Conservation (phyloP, 768 basidiomycete species). For the Grammothele lineata region DNA sequence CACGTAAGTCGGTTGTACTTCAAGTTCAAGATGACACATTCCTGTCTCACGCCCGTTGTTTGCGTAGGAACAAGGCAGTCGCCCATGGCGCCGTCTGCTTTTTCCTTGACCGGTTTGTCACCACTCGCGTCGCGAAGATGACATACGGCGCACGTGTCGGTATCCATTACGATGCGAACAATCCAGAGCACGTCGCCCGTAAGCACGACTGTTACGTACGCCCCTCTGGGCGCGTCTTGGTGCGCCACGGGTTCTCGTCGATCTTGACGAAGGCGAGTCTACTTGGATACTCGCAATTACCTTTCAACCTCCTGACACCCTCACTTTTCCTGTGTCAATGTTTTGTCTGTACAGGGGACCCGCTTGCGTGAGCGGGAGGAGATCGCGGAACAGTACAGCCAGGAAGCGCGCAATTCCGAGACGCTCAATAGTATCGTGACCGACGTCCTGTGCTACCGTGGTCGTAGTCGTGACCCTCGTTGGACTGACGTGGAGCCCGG, state of each 20-base stretch:
- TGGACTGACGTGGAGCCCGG: constrained; percentile 35
- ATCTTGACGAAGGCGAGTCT: constrained; percentile 11
- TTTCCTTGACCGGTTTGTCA: constrained; percentile 45
- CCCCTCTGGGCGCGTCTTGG: constrained; percentile 17
- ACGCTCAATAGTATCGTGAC: constrained; percentile 20
- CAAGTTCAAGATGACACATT: background rate
- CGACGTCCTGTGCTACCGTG: constrained; percentile 30
- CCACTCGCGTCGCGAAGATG: constrained; percentile 41
- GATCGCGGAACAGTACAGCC: background rate
- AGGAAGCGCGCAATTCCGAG: background rate
- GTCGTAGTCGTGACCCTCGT: constrained; percentile 20
- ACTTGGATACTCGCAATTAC: background rate
- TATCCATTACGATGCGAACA: constrained; percentile 29
- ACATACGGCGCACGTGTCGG: constrained; percentile 42
- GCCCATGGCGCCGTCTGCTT: constrained; percentile 46
- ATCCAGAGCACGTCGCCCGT: constrained; percentile 40
- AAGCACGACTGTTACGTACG: constrained; percentile 28
- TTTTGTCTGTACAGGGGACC: background rate
- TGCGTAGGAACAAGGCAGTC: constrained; percentile 44
- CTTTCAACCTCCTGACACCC: no score
- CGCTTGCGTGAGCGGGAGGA: constrained; percentile 1
- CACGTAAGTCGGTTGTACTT: constrained; percentile 43
- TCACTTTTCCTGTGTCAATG: no score
- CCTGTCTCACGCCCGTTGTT: no score
- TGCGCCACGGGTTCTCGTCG: constrained; percentile 4